phyloP scores from a whole-genome alignment of 805 yeast species.

The Zygotorulaspora chibaensis region DNA sequence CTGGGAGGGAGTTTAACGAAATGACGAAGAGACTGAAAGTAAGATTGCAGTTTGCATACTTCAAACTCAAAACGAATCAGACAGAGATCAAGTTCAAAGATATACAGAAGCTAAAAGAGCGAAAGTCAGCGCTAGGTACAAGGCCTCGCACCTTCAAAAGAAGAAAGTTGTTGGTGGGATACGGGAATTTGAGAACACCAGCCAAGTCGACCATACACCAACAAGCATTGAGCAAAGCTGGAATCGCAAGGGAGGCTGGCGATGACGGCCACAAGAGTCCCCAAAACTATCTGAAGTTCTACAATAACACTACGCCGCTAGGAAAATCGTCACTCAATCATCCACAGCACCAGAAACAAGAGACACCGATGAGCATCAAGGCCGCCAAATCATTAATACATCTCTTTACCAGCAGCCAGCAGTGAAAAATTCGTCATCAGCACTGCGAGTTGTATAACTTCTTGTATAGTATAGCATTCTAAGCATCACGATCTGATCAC shows the following conservation, averaged over 20 bases:
- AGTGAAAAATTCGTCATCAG: neutral
- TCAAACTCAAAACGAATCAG: conserved; percentile 49
- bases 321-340: conserved; percentile 4
- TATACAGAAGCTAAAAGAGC: conserved; percentile 11
- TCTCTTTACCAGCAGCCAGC: conserved; percentile 28
- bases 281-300: conserved; percentile 6
- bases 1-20: conserved; percentile 10
- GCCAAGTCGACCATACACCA: conserved; percentile 7
- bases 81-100: conserved; percentile 21
- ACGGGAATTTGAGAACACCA: conserved; percentile 29
- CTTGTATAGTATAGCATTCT: neutral
- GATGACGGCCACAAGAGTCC: neutral
- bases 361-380: conserved; percentile 35
- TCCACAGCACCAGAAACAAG: conserved; percentile 13
- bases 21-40: conserved; percentile 39
- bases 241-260: neutral
- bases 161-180: conserved; percentile 28
- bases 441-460: neutral
- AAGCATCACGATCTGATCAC: neutral
- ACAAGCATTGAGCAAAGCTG: neutral
- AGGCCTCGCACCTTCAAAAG: conserved; percentile 9
- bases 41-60: conserved; percentile 49
- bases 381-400: conserved; percentile 36
- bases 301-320: conserved; percentile 11
- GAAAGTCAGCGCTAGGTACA: neutral